Evolutionary conservation across 2,329 filamentous ascomycete species (phyloP), one percentile per base, ranked within the genome.

Genomic region (Lecanicillium sp.): DNA sequence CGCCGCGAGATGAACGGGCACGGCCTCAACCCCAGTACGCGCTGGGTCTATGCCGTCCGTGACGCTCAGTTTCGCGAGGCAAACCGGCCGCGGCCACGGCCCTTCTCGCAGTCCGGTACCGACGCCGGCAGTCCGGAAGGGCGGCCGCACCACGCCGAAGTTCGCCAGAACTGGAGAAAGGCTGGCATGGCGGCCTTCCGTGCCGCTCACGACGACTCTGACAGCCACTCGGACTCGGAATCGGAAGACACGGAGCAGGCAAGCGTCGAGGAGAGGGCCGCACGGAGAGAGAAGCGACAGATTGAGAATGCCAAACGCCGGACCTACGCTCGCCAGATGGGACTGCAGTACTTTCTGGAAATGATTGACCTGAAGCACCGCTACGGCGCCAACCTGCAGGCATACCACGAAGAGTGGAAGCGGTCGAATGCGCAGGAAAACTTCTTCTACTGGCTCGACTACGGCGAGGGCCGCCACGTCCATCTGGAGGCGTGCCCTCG

Each of bases 361-460:
- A 90, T 95, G 85, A 83, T 91, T 7, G 87, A 93, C 62, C 69
- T 83, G 39, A 90, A 94, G 64, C 90, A 96, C 62, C 80, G 90
- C 4, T 94, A 95, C 59, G 90, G 90, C 4, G 85, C 83, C 46
- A 94, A 93, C 56, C 66, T 95, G 43, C 75, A 86, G 26, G 77
- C 79, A 26, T 96, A 95, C 57, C 90, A 96, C 59, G 79, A 81
- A 51, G 81, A 86, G 54, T 96, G 90, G 90, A 89, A 89, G 63
- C 79, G 77, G 51, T 72, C 80, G 2, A 73, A 86, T 23, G 91
- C 88, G 0, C 78, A 81, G 4, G 85, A 95, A 62, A 95, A 93
- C 61, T 96, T 90, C 74, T 95, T 95, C 64, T 91, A 90, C 67
- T 95, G 90, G 90, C 73, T 95, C 1, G 90, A 96, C 61, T 74